Conservation (phyloP, 2,329 filamentous ascomycete genomes). For the Cyanodermella asteris region DNA sequence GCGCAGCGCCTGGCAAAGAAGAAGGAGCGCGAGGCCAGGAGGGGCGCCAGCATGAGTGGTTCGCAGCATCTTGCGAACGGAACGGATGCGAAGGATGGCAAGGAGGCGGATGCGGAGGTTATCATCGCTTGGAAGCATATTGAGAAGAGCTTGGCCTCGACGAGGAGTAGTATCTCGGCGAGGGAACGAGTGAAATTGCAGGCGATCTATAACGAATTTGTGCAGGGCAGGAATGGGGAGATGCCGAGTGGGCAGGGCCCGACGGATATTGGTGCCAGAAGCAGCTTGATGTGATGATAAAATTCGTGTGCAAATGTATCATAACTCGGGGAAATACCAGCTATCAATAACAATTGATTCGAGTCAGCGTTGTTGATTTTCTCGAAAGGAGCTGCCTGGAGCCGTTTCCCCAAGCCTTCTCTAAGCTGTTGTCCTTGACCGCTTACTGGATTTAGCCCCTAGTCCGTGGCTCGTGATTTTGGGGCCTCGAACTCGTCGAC, state of each 20-base stretch:
- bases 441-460: too few relatives aligned
- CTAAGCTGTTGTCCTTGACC: too few relatives aligned
- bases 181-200: conserved; percentile 54
- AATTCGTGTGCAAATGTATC: too few relatives aligned
- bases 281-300: conserved; percentile 62
- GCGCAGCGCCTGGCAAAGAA: conserved; percentile 52
- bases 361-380: too few relatives aligned
- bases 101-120: conserved; percentile 39
- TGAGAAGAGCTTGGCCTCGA: conserved; percentile 50
- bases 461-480: too few relatives aligned
- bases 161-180: conserved; percentile 60
- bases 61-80: conserved; percentile 10
- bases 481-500: too few relatives aligned
- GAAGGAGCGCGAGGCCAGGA: conserved; percentile 33
- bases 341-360: too few relatives aligned
- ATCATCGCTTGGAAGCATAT: conserved; percentile 71
- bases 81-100: conserved; percentile 10
- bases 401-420: too few relatives aligned
- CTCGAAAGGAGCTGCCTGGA: too few relatives aligned
- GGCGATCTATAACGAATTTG: conserved; percentile 79
- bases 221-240: conserved; percentile 78
- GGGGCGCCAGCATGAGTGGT: too few relatives aligned
- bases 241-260: conserved; percentile 84
- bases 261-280: conserved; percentile 78
- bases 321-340: too few relatives aligned